Conservation (phyloP, 2,329 filamentous ascomycete species). For the Fusarium agapanthi region DNA sequence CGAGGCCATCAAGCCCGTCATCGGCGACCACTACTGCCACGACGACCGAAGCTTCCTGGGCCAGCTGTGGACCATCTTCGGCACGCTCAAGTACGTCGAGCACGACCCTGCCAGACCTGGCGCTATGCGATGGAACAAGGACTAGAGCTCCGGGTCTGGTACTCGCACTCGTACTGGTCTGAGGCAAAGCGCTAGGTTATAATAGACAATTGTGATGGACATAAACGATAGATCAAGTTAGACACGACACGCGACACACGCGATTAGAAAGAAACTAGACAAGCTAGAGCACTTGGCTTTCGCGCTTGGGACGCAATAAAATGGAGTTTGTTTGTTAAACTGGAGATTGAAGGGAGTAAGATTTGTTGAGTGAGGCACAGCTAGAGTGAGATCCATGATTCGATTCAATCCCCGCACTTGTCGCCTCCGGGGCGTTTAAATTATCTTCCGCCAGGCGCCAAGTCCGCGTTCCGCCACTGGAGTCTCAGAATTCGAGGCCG, state of each 20-base stretch:
- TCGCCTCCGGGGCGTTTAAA: not conserved
- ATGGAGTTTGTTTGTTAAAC: constrained; percentile 18
- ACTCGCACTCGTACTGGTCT: not conserved
- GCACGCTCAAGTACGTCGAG: constrained; percentile 44
- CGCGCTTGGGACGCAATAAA: constrained; percentile 16
- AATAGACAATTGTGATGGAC: constrained; percentile 21
- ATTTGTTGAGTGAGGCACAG: not conserved
- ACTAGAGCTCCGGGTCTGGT: constrained; percentile 25
- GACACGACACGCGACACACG: constrained; percentile 20
- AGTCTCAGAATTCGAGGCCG: not conserved
- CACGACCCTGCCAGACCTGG: constrained; percentile 37
- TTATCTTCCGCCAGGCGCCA: constrained; percentile 2
- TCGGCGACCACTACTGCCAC: constrained; percentile 87
- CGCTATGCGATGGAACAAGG: constrained; percentile 41
- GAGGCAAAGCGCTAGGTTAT: not conserved
- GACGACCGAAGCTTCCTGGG: constrained; percentile 43
- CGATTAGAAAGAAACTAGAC: constrained; percentile 18
- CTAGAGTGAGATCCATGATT: not conserved
- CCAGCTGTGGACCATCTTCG: constrained; percentile 43
- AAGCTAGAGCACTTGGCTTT: constrained; percentile 19
- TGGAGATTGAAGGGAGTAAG: not conserved
- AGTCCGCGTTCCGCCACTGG: not conserved
- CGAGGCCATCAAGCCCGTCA: constrained; percentile 80
- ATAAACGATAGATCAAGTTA: constrained; percentile 35
- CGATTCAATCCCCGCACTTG: not conserved